phyloP scores from a whole-genome alignment of 331 rosid species.

The Ulmus americana region DNA sequence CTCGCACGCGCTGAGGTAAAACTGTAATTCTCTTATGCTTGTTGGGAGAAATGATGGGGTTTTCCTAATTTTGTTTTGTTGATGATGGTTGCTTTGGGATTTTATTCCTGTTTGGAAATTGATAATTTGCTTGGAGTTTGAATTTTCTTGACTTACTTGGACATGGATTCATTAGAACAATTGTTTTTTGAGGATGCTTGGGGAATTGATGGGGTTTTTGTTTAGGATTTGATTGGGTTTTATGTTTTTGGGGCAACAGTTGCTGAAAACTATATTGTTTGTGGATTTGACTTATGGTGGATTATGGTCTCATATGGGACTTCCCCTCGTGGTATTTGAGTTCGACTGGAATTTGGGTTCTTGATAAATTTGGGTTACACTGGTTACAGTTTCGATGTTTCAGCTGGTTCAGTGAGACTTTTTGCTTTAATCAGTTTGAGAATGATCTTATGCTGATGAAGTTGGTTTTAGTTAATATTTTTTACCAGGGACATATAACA shows the following conservation, averaged over 20 bases:
- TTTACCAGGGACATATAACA: not conserved
- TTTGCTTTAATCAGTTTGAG: constrained; percentile 18
- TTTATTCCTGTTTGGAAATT: not conserved
- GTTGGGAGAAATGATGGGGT: not conserved
- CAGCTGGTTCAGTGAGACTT: not conserved
- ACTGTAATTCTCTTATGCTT: not conserved
- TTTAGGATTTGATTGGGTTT: not conserved
- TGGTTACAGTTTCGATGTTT: not conserved
- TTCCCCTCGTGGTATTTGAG: not conserved
- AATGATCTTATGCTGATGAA: constrained; percentile 13
- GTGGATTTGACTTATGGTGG: not conserved
- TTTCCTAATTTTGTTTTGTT: not conserved
- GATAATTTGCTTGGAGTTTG: not conserved
- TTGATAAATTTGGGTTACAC: not conserved
- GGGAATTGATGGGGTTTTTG: not conserved
- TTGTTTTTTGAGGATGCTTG: not conserved
- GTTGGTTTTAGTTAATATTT: constrained; percentile 4
- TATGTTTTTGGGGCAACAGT: not conserved
- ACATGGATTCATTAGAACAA: not conserved
- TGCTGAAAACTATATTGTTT: not conserved
- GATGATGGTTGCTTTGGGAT: constrained; percentile 18
- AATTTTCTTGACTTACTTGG: not conserved
- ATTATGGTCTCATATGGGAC: not conserved
- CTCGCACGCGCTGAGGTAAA: constrained; percentile 81
- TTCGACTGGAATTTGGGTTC: not conserved